Percentiles rank a stretch among this genome's conserved stretches.
Conservation (phyloP, 257 asterid genomes). For the Rubia yunnanensis region DNA sequence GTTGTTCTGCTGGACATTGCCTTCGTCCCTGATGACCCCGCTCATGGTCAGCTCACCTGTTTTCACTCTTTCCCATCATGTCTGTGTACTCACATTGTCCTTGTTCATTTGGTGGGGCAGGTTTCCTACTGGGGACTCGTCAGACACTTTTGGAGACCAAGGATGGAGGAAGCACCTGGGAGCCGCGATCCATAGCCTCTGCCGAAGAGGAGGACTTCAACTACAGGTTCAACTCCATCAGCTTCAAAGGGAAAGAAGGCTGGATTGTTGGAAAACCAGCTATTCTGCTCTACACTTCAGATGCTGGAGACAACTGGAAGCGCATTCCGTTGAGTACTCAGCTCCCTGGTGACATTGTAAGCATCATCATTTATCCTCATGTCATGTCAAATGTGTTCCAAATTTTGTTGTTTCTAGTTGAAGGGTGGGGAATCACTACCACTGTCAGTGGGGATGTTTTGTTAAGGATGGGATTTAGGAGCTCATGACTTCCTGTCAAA, state of each 20-base stretch:
- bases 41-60: conserved; percentile 41
- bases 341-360: conserved; percentile 95
- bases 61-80: too few species aligned
- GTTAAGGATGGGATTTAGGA: background rate
- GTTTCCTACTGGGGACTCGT: conserved; percentile 79
- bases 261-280: conserved; percentile 98
- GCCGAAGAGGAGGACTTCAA: conserved; percentile 98
- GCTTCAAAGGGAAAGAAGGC: conserved; percentile 93
- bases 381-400: background rate
- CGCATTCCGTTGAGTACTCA: conserved; percentile 82
- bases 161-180: conserved; percentile 91
- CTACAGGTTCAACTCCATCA: conserved; percentile 80
- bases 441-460: background rate
- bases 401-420: background rate
- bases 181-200: conserved; percentile 66
- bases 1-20: conserved; percentile 84
- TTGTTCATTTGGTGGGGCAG: conserved; percentile 20
- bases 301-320: conserved; percentile 79
- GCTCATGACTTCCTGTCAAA: background rate
- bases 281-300: conserved; percentile 71
- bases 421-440: background rate
- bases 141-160: conserved; percentile 92
- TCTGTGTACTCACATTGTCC: too few species aligned
- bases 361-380: background rate
- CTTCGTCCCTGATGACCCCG: conserved; percentile 79